Evolutionary conservation across 1,139 yeast species (phyloP), one percentile per base, ranked within the genome.

Genomic region (Suhomyces guaymorum): DNA sequence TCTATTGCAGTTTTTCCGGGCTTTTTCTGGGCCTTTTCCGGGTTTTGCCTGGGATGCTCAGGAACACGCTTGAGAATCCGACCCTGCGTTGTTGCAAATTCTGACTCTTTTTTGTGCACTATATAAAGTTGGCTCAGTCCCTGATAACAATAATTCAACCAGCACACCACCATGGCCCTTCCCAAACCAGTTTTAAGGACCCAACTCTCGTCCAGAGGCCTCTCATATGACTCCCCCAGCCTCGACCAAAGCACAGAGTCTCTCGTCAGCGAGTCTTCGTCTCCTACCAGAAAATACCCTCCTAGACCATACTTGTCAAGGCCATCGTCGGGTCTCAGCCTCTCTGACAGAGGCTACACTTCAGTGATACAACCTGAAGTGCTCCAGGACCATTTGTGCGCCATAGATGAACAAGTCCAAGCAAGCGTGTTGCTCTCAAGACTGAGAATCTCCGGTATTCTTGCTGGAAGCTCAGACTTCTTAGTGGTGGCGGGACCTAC

Each of bases 401-500:
- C 77, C 1, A 51, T 55, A 3, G 46, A 61, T 12, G 55, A 53
- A 10, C 38, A 29, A 1, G 44, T 66, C 18, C 51, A 60, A 23
- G 26, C 43, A 3, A 61, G 61, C 30, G 60, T 70, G n/a, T 45
- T 63, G 12, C 28, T 30, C 2, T 47, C 55, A 30, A 44, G 66
- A 37, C 32, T 44, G 6, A 38, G 29, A 3, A 30, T 59, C 3
- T 31, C 44, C 10, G 27, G 34, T 4, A 35, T 56, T 3, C 37
- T 61, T 19, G 37, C 42, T 11, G 32, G 34, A 17, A 33, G 15
- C 11, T 26, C 20, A 10, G 37, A 33, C 5, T 46, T 70, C 10
- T 47, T 70, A 42, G 56, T 71, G 3, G 57, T 73, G 3, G 47
- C 68, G 0, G 78, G 78, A 0, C 77, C 78, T 0, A 39, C 56